phyloP scores from a whole-genome alignment of 768 basidiomycete genomes.

The Collybiopsis confluens region DNA sequence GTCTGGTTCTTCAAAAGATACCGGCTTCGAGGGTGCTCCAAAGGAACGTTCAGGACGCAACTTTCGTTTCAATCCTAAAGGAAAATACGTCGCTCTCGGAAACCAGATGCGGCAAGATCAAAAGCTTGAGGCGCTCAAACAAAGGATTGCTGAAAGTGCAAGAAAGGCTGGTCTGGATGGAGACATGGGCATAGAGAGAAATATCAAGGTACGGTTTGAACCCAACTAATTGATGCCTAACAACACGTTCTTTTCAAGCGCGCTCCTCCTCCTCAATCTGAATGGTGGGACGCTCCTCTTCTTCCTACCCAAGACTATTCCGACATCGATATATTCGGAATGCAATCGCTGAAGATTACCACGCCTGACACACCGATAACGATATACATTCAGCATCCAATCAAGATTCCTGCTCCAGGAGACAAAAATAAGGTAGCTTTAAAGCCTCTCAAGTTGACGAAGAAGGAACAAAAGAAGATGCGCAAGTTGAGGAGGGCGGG shows the following conservation, averaged over 20 bases:
- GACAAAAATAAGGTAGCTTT: constrained; percentile 78
- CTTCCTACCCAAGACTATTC: constrained; percentile 78
- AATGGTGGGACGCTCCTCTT: constrained; percentile 96
- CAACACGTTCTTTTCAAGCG: constrained; percentile 40
- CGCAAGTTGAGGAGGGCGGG: constrained; percentile 82
- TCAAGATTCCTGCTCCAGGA: constrained; percentile 87
- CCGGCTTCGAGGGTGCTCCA: constrained; percentile 69
- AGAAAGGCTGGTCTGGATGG: constrained; percentile 90
- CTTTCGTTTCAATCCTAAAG: constrained; percentile 89
- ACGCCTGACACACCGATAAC: constrained; percentile 74
- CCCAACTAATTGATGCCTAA: not conserved
- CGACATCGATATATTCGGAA: constrained; percentile 55
- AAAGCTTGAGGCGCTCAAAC: constrained; percentile 87
- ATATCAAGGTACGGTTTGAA: constrained; percentile 62
- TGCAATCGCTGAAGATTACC: constrained; percentile 59
- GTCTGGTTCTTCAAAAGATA: constrained; percentile 47
- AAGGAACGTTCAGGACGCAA: constrained; percentile 64
- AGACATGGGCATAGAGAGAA: constrained; percentile 91
- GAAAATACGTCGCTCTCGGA: constrained; percentile 78
- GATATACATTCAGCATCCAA: constrained; percentile 93
- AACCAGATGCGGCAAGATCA: constrained; percentile 69
- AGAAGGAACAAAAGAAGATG: constrained; percentile 99
- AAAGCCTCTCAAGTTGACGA: constrained; percentile 89
- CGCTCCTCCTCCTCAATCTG: constrained; percentile 80
- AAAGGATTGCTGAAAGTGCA: constrained; percentile 88